Evolutionary conservation across 192 early-diverging fungal species (phyloP).

Genomic region (Podila verticillata): DNA sequence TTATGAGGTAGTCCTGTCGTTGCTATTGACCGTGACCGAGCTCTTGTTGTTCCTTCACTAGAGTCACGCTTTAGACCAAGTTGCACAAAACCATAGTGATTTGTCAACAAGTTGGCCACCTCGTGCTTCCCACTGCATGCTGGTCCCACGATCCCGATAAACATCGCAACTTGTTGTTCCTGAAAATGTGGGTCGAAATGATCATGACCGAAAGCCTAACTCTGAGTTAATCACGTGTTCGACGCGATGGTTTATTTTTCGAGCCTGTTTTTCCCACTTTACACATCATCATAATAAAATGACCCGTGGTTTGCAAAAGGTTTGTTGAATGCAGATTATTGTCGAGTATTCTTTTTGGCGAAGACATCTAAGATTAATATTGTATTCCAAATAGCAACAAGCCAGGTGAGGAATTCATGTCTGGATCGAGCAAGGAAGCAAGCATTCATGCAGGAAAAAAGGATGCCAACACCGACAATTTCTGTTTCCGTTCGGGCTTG

Average conservation of each 20-base stretch:
- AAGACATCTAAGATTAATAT: not conserved
- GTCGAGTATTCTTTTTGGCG: not conserved
- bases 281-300: constrained; percentile 8
- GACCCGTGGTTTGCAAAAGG: constrained; percentile 52
- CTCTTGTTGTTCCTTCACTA: not conserved
- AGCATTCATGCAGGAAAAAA: not conserved
- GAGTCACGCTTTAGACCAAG: not conserved
- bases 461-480: not conserved
- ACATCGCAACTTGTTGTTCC: constrained; percentile 58
- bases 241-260: not conserved
- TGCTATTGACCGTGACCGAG: not conserved
- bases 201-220: too few relatives aligned
- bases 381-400: constrained; percentile 23
- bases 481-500: not conserved
- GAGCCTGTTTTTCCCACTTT: not conserved
- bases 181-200: not conserved
- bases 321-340: not conserved
- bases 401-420: constrained; percentile 24
- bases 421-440: too few relatives aligned
- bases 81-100: constrained; percentile 56
- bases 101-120: constrained; percentile 66
- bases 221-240: too few relatives aligned
- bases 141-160: constrained; percentile 76
- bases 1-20: not conserved
- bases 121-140: constrained; percentile 72